These are phyloP conservation scores for Earliella scabrosa DNA, from an alignment of 1,284 basidiomycete species.

Conservation along the genomic window DNA sequence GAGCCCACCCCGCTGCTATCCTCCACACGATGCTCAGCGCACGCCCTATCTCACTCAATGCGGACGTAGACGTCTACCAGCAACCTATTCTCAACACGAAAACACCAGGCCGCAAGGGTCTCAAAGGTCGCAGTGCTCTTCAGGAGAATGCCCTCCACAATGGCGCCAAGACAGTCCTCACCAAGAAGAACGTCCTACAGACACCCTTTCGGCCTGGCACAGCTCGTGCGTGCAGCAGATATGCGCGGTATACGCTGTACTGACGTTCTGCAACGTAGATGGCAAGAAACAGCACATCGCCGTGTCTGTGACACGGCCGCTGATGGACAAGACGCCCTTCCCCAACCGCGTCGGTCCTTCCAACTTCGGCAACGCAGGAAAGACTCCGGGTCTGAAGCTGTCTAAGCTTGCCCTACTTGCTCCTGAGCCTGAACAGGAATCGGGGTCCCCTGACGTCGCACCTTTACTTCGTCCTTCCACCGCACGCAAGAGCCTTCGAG, in stretches of 20 bases:
- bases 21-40: conserved; percentile 47
- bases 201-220: conserved; percentile 38
- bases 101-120: conserved; percentile 53
- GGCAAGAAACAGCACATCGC: conserved; percentile 27
- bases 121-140: conserved; percentile 43
- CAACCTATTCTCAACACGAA: conserved; percentile 39
- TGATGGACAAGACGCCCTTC: conserved; percentile 60
- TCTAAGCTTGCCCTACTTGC: conserved; percentile 38
- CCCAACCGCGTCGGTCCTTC: conserved; percentile 51
- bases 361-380: conserved; percentile 22
- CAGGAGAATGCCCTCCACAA: conserved; percentile 56
- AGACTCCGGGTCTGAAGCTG: conserved; percentile 37
- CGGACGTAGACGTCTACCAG: conserved; percentile 22
- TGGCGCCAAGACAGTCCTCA: conserved; percentile 42
- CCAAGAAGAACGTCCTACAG: conserved; percentile 46
- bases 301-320: conserved; percentile 43
- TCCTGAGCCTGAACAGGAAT: conserved; percentile 28
- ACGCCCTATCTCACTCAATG: conserved; percentile 43
- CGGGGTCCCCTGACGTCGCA: conserved; percentile 20
- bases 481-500: conserved; percentile 49
- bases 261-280: conserved; percentile 10
- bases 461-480: conserved; percentile 64
- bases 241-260: no score
- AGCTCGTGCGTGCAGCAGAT: conserved; percentile 25
- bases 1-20: not conserved